Evolutionary conservation across 2,329 filamentous ascomycete genomes (phyloP).

Genomic region (Diplodia intermedia): DNA sequence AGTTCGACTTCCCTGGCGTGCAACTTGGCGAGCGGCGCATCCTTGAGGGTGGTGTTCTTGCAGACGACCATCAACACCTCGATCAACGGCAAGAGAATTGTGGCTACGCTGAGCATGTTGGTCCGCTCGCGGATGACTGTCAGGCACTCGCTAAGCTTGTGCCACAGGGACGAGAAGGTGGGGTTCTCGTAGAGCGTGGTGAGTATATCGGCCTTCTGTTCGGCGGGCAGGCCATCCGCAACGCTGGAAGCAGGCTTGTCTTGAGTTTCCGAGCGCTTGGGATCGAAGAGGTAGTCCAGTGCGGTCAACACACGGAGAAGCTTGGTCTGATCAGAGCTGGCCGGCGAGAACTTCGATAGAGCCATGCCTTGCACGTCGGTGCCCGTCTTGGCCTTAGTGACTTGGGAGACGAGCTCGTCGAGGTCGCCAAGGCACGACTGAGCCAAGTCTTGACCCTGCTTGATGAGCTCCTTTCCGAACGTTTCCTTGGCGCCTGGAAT

Average conservation of each 20-base stretch:
- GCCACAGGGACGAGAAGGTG: conserved; percentile 90
- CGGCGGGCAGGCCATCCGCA: conserved; percentile 61
- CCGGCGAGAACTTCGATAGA: conserved; percentile 92
- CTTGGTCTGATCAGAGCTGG: conserved; percentile 96
- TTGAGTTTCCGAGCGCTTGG: conserved; percentile 68
- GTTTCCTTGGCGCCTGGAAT: conserved; percentile 88
- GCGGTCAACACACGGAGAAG: conserved; percentile 90
- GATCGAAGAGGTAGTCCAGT: conserved; percentile 93
- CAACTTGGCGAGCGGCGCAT: conserved; percentile 59
- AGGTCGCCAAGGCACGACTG: conserved; percentile 85
- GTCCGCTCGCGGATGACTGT: conserved; percentile 87
- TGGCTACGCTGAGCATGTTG: conserved; percentile 96
- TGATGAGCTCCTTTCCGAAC: conserved; percentile 91
- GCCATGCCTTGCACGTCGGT: conserved; percentile 96
- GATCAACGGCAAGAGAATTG: conserved; percentile 90
- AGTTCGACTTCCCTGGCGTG: conserved; percentile 70
- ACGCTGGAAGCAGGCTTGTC: conserved; percentile 51
- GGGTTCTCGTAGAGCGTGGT: conserved; percentile 88
- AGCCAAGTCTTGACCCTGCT: conserved; percentile 83
- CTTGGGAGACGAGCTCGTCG: conserved; percentile 82
- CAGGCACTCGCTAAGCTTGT: conserved; percentile 87
- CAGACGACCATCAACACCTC: conserved; percentile 99
- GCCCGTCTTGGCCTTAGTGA: conserved; percentile 83
- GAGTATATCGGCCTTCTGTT: conserved; percentile 83
- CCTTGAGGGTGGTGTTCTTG: conserved; percentile 89